Evolutionary conservation across 106 monocot species (phyloP), one percentile per base, ranked within the genome.

Genomic region (Agapanthus africanus): DNA sequence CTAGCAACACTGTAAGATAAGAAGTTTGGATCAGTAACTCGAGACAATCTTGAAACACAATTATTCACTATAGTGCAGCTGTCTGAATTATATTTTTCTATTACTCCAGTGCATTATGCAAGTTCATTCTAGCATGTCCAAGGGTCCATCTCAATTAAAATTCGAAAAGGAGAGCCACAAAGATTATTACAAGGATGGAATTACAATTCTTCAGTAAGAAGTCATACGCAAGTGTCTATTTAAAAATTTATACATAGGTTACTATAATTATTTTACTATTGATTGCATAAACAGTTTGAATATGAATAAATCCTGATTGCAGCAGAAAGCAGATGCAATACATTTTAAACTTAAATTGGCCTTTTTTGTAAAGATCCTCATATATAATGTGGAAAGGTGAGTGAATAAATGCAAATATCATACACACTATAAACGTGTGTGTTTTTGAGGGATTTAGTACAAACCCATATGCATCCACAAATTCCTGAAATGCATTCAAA

Each of bases 401-500:
- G 3, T n/a, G n/a, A n/a, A 52, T 14, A 44, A 44, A 6, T 44
- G 4, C 10, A 9, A 44, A 14, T 6, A 2, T 16, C 9, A 52
- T 10, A 52, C 4, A 23, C 25, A 52, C 25, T 33, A 59, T 4
- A 7, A 35, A 36, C 33, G 33, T 36, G 18, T 30, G 7, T 61
- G n/a, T 36, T 61, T 36, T 33, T n/a, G n/a, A 64, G 38, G 64
- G 37, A 16, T 39, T 34, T 18, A 64, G 64, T 39, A 64, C 64
- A 37, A 64, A 64, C 64, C 64, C 64, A 71, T 99, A 99, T 76
- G 92, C 97, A 83, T 99, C 97, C 65, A 99, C 84, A 73, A 99
- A 93, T 83, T 99, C 97, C 77, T 99, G 97, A 79, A 92, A 99
- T 70, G 97, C 97, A 70, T 85, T 68, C 21, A 85, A 93, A 71